Evolutionary conservation across 106 monocot genomes (phyloP).

Genomic region (Allium sativum): DNA sequence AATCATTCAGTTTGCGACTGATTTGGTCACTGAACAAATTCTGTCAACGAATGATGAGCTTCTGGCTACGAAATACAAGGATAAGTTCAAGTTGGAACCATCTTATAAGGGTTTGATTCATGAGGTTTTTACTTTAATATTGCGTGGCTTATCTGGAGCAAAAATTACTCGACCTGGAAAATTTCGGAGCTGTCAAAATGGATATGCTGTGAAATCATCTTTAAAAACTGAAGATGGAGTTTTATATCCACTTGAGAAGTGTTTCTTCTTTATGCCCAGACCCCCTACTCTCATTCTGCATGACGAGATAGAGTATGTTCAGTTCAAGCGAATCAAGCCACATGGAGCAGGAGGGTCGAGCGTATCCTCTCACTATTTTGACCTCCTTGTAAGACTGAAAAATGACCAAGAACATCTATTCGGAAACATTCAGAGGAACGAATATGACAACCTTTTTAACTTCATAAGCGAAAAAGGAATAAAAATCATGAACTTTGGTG

Average conservation of each 20-base stretch:
- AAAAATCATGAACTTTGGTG: constrained; percentile 89
- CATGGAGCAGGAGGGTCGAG: constrained; percentile 97
- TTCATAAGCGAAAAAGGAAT: constrained; percentile 87
- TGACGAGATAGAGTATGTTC: constrained; percentile 93
- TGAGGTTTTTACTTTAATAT: constrained; percentile 76
- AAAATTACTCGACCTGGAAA: constrained; percentile 89
- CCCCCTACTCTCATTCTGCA: constrained; percentile 98
- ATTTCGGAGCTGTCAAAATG: constrained; percentile 91
- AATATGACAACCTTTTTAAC: constrained; percentile 89
- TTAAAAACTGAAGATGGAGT: constrained; percentile 99
- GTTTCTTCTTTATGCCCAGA: constrained; percentile 94
- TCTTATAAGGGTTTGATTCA: constrained; percentile 88
- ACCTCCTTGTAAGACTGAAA: constrained; percentile 86
- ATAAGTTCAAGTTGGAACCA: constrained; percentile 48
- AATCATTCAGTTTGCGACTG: constrained; percentile 97
- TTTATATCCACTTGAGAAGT: constrained; percentile 93
- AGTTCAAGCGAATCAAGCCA: constrained; percentile 86
- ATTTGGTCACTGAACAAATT: constrained; percentile 51
- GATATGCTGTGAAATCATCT: constrained; percentile 98
- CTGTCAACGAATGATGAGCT: constrained; percentile 60
- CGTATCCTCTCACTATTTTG: constrained; percentile 96
- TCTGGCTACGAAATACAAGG: constrained; percentile 76
- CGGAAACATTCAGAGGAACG: constrained; percentile 96
- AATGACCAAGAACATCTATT: constrained; percentile 93
- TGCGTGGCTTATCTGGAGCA: constrained; percentile 82